These are phyloP conservation scores for Lentinula guzmanii DNA, from an alignment of 768 basidiomycete genomes.

Conservation along the genomic window DNA sequence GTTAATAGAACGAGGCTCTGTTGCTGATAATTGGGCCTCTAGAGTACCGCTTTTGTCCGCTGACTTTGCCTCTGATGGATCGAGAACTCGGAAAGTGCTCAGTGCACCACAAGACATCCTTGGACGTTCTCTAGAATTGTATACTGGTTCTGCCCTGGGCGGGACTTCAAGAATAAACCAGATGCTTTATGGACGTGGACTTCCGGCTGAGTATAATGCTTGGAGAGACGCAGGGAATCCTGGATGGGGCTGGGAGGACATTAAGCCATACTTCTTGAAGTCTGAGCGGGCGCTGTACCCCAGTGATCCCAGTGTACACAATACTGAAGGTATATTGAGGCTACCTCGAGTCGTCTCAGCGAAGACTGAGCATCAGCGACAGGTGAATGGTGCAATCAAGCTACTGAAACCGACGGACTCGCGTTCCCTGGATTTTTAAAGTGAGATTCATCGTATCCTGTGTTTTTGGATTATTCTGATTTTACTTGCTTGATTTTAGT, in stretches of 20 bases:
- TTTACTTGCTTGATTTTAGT: slow-evolving; percentile 5
- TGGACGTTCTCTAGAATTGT: slow-evolving; percentile 7
- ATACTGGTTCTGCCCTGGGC: slow-evolving; percentile 14
- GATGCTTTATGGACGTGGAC: slow-evolving; percentile 18
- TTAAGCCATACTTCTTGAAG: slow-evolving; percentile 27
- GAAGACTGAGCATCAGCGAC: slow-evolving; percentile 7
- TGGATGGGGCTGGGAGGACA: slow-evolving; percentile 28
- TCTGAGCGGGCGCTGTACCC: slow-evolving; percentile 16
- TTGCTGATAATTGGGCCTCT: slow-evolving; percentile 16
- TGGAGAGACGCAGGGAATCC: slow-evolving; percentile 19
- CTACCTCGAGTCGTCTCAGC: not conserved
- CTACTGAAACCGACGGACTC: not conserved
- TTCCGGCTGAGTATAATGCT: slow-evolving; percentile 19
- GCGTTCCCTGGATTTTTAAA: slow-evolving; percentile 6
- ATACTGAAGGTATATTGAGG: slow-evolving; percentile 6
- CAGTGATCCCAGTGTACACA: slow-evolving; percentile 2
- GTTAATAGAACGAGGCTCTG: slow-evolving; percentile 20
- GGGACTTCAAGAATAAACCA: slow-evolving; percentile 22
- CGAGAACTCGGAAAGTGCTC: slow-evolving; percentile 9
- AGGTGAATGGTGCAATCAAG: slow-evolving; percentile 10
- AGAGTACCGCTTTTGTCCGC: slow-evolving; percentile 20
- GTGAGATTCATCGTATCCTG: not conserved
- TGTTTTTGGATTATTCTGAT: slow-evolving; percentile 1
- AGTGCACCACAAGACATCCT: slow-evolving; percentile 19
- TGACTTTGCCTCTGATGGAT: slow-evolving; percentile 8